Base-by-base conservation (phyloP, 768 basidiomycete species). In the Termitomyces titanicus region DNA sequence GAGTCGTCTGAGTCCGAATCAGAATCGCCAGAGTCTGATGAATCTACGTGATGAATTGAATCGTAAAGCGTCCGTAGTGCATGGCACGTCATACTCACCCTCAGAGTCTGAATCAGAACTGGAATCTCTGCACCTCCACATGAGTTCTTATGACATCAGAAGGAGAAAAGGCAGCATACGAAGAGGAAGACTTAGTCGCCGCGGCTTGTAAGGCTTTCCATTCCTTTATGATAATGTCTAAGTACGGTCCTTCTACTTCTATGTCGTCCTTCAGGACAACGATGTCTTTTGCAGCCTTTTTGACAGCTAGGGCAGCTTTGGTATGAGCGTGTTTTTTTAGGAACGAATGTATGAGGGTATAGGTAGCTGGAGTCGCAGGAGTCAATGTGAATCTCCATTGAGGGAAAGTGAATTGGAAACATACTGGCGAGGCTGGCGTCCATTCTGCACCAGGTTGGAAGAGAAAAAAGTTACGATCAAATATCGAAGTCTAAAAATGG, bases 271-370 rank as follows among this genome's bases (percentile, higher is more conserved):
- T 82, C 24, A 91, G 71, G 12, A 83, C 70, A 38, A 88, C 80
- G 15, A 81, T 64, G 46, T 78, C 74, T 68, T 82, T 85, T 20
- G 81, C 89, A 24, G 88, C 88, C 60, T 86, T 89, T 72, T 83
- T 89, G 47, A 93, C 73, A 1, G 86, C 85, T 54, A 79, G 74
- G 9, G 92, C 92, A 8, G 83, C 88, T 63, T 90, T 90, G 29
- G 67, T 65, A 67, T 92, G 87, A 0, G 80, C 77, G 45, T 79
- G 82, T 64, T 83, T 80, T 55, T 69, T 74, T 35, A 94, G 76
- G 71, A 94, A 94, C 9, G 82, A 73, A 64, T 92, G 80, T 55
- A 94, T 84, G 47, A 92, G 71, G 61, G 82, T 79, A 74, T 92
- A 94, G 4, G 88, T 86, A 22, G 77, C 92, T 92, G 64, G 20